Conservation (phyloP, 352 stramenopile species). For the Globisporangium camurandrum region DNA sequence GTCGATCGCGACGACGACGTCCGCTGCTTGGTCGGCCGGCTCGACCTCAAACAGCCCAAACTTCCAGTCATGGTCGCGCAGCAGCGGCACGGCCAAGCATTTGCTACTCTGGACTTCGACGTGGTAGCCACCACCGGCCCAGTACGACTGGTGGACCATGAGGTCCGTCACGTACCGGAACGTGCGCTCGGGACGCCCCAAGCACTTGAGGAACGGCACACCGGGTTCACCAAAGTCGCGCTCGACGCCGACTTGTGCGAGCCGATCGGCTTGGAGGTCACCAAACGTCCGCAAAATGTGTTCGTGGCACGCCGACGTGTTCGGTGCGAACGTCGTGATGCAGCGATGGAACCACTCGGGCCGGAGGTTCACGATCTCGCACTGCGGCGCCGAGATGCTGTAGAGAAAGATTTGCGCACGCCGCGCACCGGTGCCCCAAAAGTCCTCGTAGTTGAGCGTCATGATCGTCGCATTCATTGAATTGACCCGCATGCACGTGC, state of each 20-base stretch:
- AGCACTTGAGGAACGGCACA: constrained; percentile 42
- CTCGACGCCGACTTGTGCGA: constrained; percentile 27
- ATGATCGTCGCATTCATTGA: constrained; percentile 28
- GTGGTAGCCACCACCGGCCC: constrained; percentile 38
- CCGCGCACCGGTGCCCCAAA: constrained; percentile 29
- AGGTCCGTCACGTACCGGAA: constrained; percentile 60
- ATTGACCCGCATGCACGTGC: constrained; percentile 35
- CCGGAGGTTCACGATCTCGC: constrained; percentile 32
- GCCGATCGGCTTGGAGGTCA: constrained; percentile 18
- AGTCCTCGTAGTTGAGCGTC: constrained; percentile 32
- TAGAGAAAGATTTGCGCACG: constrained; percentile 31
- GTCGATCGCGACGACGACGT: constrained; percentile 36
- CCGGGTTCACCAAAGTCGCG: constrained; percentile 35
- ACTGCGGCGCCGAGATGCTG: constrained; percentile 36
- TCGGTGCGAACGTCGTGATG: constrained; percentile 11
- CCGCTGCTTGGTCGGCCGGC: constrained; percentile 24
- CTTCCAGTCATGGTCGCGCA: constrained; percentile 31
- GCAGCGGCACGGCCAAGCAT: constrained; percentile 29
- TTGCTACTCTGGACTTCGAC: constrained; percentile 52
- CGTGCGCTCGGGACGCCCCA: constrained; percentile 20
- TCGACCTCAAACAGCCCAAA: constrained; percentile 42
- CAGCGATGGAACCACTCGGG: constrained; percentile 32
- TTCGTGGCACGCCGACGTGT: constrained; percentile 28
- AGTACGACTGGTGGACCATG: constrained; percentile 49
- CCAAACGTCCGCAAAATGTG: constrained; percentile 53